These are phyloP conservation scores for Eleusine coracana DNA, from an alignment of 176 grass and related monocot species.

Conservation along the genomic window DNA sequence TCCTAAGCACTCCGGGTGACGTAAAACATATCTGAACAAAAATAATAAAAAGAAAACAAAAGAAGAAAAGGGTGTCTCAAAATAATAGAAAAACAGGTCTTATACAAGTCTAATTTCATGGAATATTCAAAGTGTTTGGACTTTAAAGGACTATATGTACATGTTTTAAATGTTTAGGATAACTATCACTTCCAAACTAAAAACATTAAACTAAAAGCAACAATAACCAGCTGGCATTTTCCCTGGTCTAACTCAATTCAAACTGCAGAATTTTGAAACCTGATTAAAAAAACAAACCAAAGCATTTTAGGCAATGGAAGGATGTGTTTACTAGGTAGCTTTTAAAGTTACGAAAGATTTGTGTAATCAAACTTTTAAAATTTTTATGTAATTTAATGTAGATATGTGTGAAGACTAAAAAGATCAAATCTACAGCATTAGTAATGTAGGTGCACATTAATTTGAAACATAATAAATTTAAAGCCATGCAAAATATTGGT, in stretches of 20 bases:
- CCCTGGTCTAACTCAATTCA: neutral
- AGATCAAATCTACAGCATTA: neutral
- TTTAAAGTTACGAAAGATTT: neutral
- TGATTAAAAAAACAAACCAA: neutral
- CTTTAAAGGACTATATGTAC: neutral
- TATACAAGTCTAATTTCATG: neutral
- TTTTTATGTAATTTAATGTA: neutral
- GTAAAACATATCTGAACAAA: neutral
- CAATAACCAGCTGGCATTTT: neutral
- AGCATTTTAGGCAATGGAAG: neutral
- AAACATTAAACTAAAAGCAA: neutral
- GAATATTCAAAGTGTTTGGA: neutral
- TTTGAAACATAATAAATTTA: too few relatives aligned
- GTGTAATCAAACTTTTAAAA: neutral
- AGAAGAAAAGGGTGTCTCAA: neutral
- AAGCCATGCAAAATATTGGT: neutral
- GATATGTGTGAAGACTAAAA: neutral
- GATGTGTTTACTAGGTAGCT: neutral
- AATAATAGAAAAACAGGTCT: neutral
- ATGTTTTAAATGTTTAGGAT: neutral
- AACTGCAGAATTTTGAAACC: neutral
- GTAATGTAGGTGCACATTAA: neutral
- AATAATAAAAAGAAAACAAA: neutral
- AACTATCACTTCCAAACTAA: neutral
- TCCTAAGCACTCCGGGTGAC: neutral